These are phyloP conservation scores for Pichia sp. DNA, from an alignment of 1,139 yeast species.

Conservation along the genomic window DNA sequence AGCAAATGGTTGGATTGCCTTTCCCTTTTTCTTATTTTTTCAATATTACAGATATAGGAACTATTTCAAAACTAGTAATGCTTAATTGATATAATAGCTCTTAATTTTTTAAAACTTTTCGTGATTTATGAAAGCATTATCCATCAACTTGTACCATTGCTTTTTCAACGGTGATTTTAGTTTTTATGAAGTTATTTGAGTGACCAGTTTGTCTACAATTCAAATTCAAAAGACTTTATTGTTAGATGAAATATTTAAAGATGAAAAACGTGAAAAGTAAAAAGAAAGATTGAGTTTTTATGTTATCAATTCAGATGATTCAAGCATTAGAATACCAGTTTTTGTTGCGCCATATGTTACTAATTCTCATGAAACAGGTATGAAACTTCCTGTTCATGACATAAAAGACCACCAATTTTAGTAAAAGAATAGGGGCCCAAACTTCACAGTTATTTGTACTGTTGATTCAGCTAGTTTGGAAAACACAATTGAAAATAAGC, in stretches of 20 bases:
- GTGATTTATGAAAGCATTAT: conserved; percentile 8
- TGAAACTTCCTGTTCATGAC: conserved; percentile 98
- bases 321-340: conserved; percentile 48
- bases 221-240: conserved; percentile 42
- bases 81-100: conserved; percentile 1
- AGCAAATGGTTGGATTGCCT: conserved; percentile 1
- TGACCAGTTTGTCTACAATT: conserved; percentile 26
- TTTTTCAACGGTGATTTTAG: conserved; percentile 23
- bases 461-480: conserved; percentile 34
- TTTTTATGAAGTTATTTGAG: conserved; percentile 7
- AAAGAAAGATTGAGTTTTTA: conserved; percentile 55
- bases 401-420: conserved; percentile 76
- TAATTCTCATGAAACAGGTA: conserved; percentile 83
- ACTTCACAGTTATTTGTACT: conserved; percentile 35
- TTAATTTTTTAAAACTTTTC: conserved; percentile 6
- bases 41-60: conserved; percentile 12
- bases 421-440: conserved; percentile 49
- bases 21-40: not conserved
- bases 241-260: conserved; percentile 29
- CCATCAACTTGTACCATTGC: conserved; percentile 27
- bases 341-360: conserved; percentile 89
- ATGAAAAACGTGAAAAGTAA: conserved; percentile 30
- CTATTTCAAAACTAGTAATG: conserved; percentile 9
- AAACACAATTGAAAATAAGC: conserved; percentile 35
- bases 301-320: conserved; percentile 58